Base-by-base conservation (phyloP, 768 basidiomycete genomes). In the Dacryopinax primogenitus region DNA sequence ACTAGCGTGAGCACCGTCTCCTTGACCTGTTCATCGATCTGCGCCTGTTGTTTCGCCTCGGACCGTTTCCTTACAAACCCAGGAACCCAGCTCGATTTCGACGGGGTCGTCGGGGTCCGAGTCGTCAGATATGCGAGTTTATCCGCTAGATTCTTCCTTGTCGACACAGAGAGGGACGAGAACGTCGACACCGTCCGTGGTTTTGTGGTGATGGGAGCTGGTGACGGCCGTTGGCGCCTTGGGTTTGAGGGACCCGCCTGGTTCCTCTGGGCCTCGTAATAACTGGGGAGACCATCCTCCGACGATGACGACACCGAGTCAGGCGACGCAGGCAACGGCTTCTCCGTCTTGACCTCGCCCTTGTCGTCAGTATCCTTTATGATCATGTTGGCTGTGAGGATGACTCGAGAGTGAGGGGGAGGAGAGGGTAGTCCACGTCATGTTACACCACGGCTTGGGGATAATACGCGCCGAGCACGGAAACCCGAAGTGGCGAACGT, bases 401-500 rank as follows among this genome's bases (percentile, higher is more conserved):
- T 39, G 37, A 39, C 37, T 39, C 37, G n/a, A 39, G 37, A 39
- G 11, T 39, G 12, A 11, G n/a, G n/a, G 37, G 12, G n/a, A 39
- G 37, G n/a, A n/a, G 11, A n/a, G n/a, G n/a, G 37, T n/a, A 39
- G n/a, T n/a, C n/a, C n/a, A n/a, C n/a, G n/a, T n/a, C n/a, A n/a
- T n/a, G n/a, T n/a, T n/a, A n/a, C n/a, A n/a, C n/a, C n/a, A n/a
- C n/a, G n/a, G n/a, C n/a, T n/a, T n/a, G n/a, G n/a, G n/a, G n/a
- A n/a, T n/a, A 58, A 23, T 58, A 58, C 51, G 51, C 51, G 51
- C 51, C 51, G 51, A 58, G 51, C 51, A 15, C 13, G 13, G 26
- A 21, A 23, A 58, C 51, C 51, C 51, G 51, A n/a, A 58, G 51
- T 58, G 51, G 51, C 51, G 51, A 58, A n/a, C n/a, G 26, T 15